Evolutionary conservation across 441 rosid genomes (phyloP).

Genomic region (Croton setiger): DNA sequence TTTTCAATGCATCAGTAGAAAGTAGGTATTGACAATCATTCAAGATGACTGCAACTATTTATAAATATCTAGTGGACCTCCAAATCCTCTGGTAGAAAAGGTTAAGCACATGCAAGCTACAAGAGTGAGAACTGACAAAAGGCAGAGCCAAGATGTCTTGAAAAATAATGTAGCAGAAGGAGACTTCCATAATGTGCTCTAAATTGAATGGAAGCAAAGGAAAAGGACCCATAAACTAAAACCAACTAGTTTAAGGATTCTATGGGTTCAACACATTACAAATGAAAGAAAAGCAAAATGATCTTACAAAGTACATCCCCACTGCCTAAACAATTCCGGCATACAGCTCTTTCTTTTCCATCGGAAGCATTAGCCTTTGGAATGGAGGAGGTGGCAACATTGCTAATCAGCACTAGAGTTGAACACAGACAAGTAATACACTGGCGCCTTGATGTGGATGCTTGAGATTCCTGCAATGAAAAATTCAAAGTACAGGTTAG

Average conservation of each 20-base stretch:
- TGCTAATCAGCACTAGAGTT: conserved; percentile 44
- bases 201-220: neutral
- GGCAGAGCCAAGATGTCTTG: neutral
- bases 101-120: neutral
- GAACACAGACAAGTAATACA: conserved; percentile 72
- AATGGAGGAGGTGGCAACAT: conserved; percentile 38
- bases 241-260: neutral
- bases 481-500: conserved; percentile 6
- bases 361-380: conserved; percentile 44
- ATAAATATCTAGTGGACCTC: neutral
- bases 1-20: neutral
- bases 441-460: conserved; percentile 50
- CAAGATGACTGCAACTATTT: neutral
- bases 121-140: neutral
- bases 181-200: neutral
- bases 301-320: conserved; percentile 79
- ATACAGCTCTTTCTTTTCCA: conserved; percentile 58
- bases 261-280: too few species aligned
- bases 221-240: neutral
- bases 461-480: conserved; percentile 39
- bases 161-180: neutral
- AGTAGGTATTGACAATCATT: neutral
- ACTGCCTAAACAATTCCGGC: conserved; percentile 76
- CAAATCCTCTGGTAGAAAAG: neutral
- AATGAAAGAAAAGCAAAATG: conserved; percentile 6